Evolutionary conservation across 768 basidiomycete genomes (phyloP), one percentile per base, ranked within the genome.

Genomic region (Scleroderma bovista): DNA sequence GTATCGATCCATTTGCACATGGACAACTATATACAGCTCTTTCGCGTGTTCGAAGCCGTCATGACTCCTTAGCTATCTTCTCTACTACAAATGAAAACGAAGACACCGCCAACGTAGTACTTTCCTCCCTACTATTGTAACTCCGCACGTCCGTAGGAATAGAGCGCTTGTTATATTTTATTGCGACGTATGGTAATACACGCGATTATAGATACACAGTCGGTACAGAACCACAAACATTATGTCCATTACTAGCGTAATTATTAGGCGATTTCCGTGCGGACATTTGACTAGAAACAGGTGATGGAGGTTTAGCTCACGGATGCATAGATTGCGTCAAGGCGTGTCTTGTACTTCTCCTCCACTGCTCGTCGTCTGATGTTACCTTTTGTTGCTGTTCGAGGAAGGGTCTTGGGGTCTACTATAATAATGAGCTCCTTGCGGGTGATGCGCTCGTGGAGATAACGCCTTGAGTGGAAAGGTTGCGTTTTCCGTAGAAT

Each of bases 331-430:
- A 87, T 75, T 32, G 62, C 60, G 65, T 89, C 84, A 20, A 90
- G 74, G 48, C 77, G 69, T 22, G 60, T 56, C 58, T 73, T 73
- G 71, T 78, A 86, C 22, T 71, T 57, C 54, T 85, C 83, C 67
- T 90, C 88, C 19, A 88, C 85, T 12, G 84, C 86, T 56, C 75
- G 78, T 40, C 88, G 78, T 44, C 88, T 81, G 55, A 90, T 84
- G 60, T 89, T 90, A 24, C 88, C 87, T 69, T 90, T 90, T 12
- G 88, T 88, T 17, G 80, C 81, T 0, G 88, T 90, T 55, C 88
- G 74, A 34, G 88, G 88, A 38, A 90, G 75, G 2, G 84, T 78
- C n/a, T 76, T 75, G 38, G 72, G 69, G 23, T 79, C 73, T 16
- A 88, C 86, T 38, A 89, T 69, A 52, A 89, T 67, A 51, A 90